Conservation (phyloP, 1,139 yeast genomes). For the Pichia cactophila region DNA sequence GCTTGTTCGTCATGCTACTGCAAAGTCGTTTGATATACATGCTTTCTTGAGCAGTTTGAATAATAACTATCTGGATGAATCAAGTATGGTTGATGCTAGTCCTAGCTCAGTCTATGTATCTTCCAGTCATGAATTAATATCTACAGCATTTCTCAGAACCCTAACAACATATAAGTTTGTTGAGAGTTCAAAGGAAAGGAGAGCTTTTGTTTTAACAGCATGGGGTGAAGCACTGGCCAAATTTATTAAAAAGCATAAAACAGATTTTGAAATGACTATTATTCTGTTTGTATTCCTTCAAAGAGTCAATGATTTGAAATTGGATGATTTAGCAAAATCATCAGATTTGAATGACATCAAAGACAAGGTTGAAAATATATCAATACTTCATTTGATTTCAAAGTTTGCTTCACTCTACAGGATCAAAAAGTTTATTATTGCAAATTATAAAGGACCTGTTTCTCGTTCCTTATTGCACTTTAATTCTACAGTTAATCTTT, state of each 20-base stretch:
- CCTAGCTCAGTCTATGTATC: slow-evolving; percentile 28
- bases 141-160: slow-evolving; percentile 54
- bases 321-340: slow-evolving; percentile 18
- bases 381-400: slow-evolving; percentile 18
- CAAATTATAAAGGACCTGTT: slow-evolving; percentile 20
- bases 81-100: not conserved
- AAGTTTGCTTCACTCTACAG: slow-evolving; percentile 23
- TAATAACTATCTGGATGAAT: slow-evolving; percentile 20
- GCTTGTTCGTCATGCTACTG: slow-evolving; percentile 23
- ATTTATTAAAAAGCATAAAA: slow-evolving; percentile 16
- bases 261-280: slow-evolving; percentile 31
- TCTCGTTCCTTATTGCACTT: slow-evolving; percentile 35
- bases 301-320: slow-evolving; percentile 18
- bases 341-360: slow-evolving; percentile 1
- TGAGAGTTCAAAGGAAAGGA: slow-evolving; percentile 23
- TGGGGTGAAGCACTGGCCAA: slow-evolving; percentile 47
- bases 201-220: slow-evolving; percentile 37
- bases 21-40: slow-evolving; percentile 24
- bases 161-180: slow-evolving; percentile 52
- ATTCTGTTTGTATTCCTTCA: slow-evolving; percentile 42
- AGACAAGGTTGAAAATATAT: slow-evolving; percentile 5
- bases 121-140: slow-evolving; percentile 45
- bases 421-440: slow-evolving; percentile 15
- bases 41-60: slow-evolving; percentile 18
- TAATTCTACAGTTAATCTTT: slow-evolving; percentile 56